These are phyloP conservation scores for Epichloe elymi DNA, from an alignment of 2,329 filamentous ascomycete genomes.

Conservation along the genomic window DNA sequence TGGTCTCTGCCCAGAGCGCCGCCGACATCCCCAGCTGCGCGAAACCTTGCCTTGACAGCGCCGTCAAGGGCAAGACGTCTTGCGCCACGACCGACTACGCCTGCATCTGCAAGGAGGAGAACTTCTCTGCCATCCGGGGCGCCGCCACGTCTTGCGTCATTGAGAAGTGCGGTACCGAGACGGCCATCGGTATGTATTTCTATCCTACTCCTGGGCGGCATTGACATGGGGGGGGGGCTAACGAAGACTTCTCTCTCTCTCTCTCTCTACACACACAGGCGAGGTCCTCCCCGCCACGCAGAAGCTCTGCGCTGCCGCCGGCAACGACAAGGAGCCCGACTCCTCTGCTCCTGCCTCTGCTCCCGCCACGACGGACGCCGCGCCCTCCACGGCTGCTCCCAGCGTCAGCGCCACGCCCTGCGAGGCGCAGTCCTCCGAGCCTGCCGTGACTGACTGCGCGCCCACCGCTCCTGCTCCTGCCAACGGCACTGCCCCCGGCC, in stretches of 20 bases:
- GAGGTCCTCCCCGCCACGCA: slow-evolving; percentile 26
- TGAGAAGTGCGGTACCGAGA: slow-evolving; percentile 21
- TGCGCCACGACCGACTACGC: slow-evolving; percentile 21
- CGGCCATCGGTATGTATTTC: slow-evolving; percentile 24
- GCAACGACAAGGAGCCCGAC: background rate
- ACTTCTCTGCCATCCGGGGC: slow-evolving; percentile 19
- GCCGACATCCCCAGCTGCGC: slow-evolving; percentile 26
- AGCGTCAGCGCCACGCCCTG: too few relatives aligned
- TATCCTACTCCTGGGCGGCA: too few relatives aligned
- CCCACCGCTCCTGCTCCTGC: slow-evolving; percentile 1
- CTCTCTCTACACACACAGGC: too few relatives aligned
- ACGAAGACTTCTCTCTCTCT: background rate
- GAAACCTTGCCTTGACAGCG: slow-evolving; percentile 21
- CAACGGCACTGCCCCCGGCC: slow-evolving; percentile 9
- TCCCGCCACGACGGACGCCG: slow-evolving; percentile 2
- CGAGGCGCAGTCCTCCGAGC: slow-evolving; percentile 5
- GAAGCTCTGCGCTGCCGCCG: slow-evolving; percentile 18
- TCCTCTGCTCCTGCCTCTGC: background rate
- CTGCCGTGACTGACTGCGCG: slow-evolving; percentile 4
- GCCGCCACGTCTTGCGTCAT: slow-evolving; percentile 24
- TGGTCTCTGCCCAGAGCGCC: slow-evolving; percentile 21
- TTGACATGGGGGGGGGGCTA: too few relatives aligned
- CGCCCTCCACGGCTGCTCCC: background rate
- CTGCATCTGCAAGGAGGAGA: slow-evolving; percentile 19
- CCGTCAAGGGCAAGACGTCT: slow-evolving; percentile 17